Percentiles rank a stretch among this genome's conserved stretches.
These are phyloP conservation scores for Globisporangium recalcitrans DNA, from an alignment of 352 stramenopile species.

Conservation along the genomic window DNA sequence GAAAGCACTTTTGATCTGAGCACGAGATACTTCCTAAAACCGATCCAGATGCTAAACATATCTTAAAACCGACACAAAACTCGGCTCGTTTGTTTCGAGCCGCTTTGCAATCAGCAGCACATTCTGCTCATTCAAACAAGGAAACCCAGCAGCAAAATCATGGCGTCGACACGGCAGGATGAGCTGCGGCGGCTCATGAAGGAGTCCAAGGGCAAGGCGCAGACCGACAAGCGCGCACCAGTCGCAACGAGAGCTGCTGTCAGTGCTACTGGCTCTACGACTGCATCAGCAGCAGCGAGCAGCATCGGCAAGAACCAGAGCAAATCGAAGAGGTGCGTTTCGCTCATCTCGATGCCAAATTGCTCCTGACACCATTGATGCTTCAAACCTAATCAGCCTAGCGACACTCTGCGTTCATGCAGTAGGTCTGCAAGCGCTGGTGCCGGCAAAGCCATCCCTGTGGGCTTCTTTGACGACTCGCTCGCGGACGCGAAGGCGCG, in stretches of 20 bases:
- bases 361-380: neutral
- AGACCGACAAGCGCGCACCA: neutral
- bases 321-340: neutral
- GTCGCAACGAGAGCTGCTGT: neutral
- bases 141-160: too few relatives aligned
- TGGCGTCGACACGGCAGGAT: conserved; percentile 21
- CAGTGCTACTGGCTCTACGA: neutral
- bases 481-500: conserved; percentile 44
- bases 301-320: neutral
- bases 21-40: too few relatives aligned
- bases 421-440: neutral
- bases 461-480: conserved; percentile 48
- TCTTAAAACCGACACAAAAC: too few relatives aligned
- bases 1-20: too few relatives aligned
- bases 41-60: too few relatives aligned
- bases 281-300: neutral
- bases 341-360: neutral
- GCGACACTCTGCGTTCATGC: neutral
- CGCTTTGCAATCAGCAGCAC: too few relatives aligned
- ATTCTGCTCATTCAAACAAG: too few relatives aligned
- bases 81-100: too few relatives aligned
- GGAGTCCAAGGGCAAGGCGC: conserved; percentile 30
- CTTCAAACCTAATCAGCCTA: neutral
- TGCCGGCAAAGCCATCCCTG: conserved; percentile 18
- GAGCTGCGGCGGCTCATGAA: conserved; percentile 40